Evolutionary conservation across 768 basidiomycete genomes (phyloP).

Genomic region (Pleurotus tuber-regium): DNA sequence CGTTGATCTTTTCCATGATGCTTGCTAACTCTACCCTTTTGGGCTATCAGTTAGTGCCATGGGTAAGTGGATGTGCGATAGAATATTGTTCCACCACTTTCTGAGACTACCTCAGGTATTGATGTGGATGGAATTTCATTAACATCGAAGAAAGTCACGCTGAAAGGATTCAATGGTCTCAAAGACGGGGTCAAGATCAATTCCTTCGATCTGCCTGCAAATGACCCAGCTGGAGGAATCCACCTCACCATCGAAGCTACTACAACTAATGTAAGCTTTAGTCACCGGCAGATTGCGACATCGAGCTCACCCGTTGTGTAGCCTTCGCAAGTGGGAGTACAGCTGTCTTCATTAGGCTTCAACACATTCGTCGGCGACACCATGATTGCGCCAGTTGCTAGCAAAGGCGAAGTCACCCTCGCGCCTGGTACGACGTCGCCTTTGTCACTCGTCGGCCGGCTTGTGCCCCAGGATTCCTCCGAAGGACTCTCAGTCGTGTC

Average conservation of each 20-base stretch:
- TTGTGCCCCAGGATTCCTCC: slow-evolving; percentile 55
- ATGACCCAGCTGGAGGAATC: slow-evolving; percentile 73
- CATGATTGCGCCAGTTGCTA: slow-evolving; percentile 58
- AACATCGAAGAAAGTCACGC: slow-evolving; percentile 52
- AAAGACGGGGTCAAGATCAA: slow-evolving; percentile 60
- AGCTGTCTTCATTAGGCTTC: slow-evolving; percentile 60
- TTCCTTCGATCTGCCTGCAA: slow-evolving; percentile 65
- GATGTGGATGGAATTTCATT: slow-evolving; percentile 54
- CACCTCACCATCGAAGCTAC: slow-evolving; percentile 62
- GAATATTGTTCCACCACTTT: neutral
- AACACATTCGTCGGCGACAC: slow-evolving; percentile 50
- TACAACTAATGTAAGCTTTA: slow-evolving; percentile 51
- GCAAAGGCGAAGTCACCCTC: slow-evolving; percentile 48
- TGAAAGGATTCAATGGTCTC: slow-evolving; percentile 72
- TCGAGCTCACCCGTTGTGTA: slow-evolving; percentile 21
- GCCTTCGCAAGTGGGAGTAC: slow-evolving; percentile 76
- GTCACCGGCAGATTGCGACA: neutral
- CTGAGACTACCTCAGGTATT: slow-evolving; percentile 39
- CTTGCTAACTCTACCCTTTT: neutral
- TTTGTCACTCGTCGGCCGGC: slow-evolving; percentile 57
- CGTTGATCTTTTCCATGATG: neutral
- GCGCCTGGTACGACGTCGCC: slow-evolving; percentile 49
- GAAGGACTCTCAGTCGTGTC: slow-evolving; percentile 60
- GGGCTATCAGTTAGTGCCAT: slow-evolving; percentile 52
- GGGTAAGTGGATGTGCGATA: slow-evolving; percentile 28